Percentiles rank a stretch among this genome's conserved stretches.
Evolutionary conservation across 2,329 filamentous ascomycete genomes (phyloP).

Genomic region (Pestalotiopsis sp.): DNA sequence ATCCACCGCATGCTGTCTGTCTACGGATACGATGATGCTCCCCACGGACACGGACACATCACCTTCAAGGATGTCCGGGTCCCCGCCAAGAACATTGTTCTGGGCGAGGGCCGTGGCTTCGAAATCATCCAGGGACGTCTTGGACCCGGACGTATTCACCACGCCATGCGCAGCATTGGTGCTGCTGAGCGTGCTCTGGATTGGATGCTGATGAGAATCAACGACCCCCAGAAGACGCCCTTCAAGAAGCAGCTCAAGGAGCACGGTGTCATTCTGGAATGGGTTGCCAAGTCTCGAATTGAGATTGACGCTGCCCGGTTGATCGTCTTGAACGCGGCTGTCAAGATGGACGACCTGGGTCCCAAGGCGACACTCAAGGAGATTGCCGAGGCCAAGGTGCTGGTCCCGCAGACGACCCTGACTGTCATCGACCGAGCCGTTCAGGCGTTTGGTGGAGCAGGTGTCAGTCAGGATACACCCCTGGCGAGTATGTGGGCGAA

Average conservation of each 20-base stretch:
- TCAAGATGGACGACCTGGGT: conserved; percentile 87
- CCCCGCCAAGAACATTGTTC: conserved; percentile 78
- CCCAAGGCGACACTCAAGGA: conserved; percentile 89
- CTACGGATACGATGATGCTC: conserved; percentile 97
- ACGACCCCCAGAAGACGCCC: conserved; percentile 85
- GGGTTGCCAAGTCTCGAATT: conserved; percentile 87
- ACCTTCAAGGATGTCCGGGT: conserved; percentile 88
- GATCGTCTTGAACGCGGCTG: conserved; percentile 88
- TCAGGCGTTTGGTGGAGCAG: conserved; percentile 87
- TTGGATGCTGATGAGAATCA: conserved; percentile 92
- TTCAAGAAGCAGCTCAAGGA: conserved; percentile 86
- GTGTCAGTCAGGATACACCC: conserved; percentile 92
- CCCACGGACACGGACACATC: conserved; percentile 94
- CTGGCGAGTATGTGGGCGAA: conserved; percentile 80
- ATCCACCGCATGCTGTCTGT: conserved; percentile 91
- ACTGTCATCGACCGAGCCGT: conserved; percentile 92
- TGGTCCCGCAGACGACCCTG: conserved; percentile 79
- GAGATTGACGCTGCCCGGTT: conserved; percentile 93
- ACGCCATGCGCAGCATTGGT: conserved; percentile 94
- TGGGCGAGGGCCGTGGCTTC: conserved; percentile 92
- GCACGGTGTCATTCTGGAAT: conserved; percentile 93
- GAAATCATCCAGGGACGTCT: conserved; percentile 98
- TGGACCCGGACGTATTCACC: conserved; percentile 93
- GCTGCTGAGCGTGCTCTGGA: conserved; percentile 89
- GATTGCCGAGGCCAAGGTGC: conserved; percentile 93